These are phyloP conservation scores for Symbiodinium natans DNA, from an alignment of 73 alveolate genomes.

Conservation along the genomic window DNA sequence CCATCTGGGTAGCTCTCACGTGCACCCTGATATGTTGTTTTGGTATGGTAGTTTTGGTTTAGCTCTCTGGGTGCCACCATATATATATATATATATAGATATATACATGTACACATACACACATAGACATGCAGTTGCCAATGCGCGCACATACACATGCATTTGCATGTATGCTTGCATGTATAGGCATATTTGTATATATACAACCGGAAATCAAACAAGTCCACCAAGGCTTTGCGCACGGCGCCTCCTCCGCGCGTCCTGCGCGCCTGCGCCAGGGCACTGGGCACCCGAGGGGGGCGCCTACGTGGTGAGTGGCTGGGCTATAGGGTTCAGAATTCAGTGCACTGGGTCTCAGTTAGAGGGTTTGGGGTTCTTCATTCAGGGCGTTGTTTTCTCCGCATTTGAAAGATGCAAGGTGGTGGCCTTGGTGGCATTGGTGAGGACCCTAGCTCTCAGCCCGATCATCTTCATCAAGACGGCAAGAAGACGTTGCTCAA, in stretches of 20 bases:
- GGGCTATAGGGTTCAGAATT: not conserved
- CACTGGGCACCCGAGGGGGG: not conserved
- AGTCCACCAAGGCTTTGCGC: not conserved
- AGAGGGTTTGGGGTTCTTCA: too few species aligned
- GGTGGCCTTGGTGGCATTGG: too few species aligned
- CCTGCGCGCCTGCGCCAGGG: not conserved
- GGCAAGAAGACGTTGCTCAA: too few species aligned
- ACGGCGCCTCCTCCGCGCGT: not conserved
- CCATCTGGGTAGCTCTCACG: too few species aligned
- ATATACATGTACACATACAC: not conserved
- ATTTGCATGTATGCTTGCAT: not conserved
- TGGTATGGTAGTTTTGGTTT: too few species aligned
- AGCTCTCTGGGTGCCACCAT: too few species aligned
- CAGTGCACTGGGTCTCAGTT: too few species aligned
- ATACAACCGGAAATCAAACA: not conserved
- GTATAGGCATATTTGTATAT: not conserved
- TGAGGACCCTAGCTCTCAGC: too few species aligned
- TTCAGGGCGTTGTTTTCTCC: too few species aligned
- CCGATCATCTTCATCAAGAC: too few species aligned
- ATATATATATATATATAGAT: not conserved
- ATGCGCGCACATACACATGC: not conserved
- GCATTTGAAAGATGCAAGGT: too few species aligned
- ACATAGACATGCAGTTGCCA: not conserved
- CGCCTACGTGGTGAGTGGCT: not conserved
- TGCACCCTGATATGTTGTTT: too few species aligned